A percentile compares a stretch with the other conserved stretches of the same genome.
phyloP scores from a whole-genome alignment of 345 rosid genomes.

The Laguncularia racemosa region DNA sequence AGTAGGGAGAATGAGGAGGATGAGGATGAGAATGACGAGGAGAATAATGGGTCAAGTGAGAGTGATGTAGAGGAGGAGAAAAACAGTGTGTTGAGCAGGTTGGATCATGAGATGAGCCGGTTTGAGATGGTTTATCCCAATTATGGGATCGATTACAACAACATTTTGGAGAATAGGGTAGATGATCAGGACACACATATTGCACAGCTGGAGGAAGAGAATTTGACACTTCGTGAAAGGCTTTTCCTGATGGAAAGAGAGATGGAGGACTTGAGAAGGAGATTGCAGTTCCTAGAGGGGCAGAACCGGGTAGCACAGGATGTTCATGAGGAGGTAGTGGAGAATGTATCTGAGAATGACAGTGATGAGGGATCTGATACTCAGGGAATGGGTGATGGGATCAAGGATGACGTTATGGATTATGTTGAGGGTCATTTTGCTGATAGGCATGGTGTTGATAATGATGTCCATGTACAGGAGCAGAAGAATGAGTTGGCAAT shows the following conservation, averaged over 20 bases:
- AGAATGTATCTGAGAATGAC: slow-evolving; percentile 59
- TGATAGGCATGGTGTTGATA: slow-evolving; percentile 8
- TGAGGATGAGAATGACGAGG: slow-evolving; percentile 82
- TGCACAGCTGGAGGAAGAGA: slow-evolving; percentile 90
- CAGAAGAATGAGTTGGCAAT: slow-evolving; percentile 10
- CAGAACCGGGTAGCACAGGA: slow-evolving; percentile 44
- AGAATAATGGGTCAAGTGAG: slow-evolving; percentile 67
- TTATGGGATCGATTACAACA: slow-evolving; percentile 50
- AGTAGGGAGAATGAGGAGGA: slow-evolving; percentile 48
- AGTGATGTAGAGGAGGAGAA: slow-evolving; percentile 98
- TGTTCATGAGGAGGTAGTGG: slow-evolving; percentile 56
- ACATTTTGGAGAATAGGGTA: slow-evolving; percentile 81
- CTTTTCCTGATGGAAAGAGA: slow-evolving; percentile 91
- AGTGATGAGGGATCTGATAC: slow-evolving; percentile 61
- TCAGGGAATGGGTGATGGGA: slow-evolving; percentile 12
- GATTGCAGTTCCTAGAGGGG: slow-evolving; percentile 81
- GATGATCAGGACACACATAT: slow-evolving; percentile 96
- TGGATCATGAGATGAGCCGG: slow-evolving; percentile 95
- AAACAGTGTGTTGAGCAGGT: slow-evolving; percentile 74
- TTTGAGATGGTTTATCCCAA: slow-evolving; percentile 95
- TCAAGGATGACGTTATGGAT: slow-evolving; percentile 10
- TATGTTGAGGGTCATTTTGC: slow-evolving; percentile 6
- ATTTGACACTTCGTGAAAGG: slow-evolving; percentile 82
- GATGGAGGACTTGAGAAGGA: slow-evolving; percentile 73
- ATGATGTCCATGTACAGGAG: slow-evolving; percentile 1